phyloP scores from a whole-genome alignment of 768 basidiomycete species.

The Kwoniella dejecticola region DNA sequence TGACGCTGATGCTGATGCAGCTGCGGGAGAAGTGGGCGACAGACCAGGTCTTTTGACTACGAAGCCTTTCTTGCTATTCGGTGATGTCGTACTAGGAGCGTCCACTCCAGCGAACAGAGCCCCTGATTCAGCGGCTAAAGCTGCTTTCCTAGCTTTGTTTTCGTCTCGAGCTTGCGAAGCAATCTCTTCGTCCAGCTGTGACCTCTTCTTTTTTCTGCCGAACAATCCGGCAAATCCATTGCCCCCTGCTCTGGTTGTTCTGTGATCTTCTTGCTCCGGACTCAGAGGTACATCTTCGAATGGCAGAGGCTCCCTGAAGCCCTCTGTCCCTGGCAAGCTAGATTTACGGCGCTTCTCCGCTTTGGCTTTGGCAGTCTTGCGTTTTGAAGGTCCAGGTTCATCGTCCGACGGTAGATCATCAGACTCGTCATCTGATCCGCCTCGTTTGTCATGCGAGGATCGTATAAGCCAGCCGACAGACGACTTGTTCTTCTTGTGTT shows the following conservation, averaged over 20 bases:
- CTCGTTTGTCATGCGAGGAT: conserved; percentile 1
- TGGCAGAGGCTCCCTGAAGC: conserved; percentile 22
- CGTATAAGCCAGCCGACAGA: conserved; percentile 9
- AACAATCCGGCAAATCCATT: neutral
- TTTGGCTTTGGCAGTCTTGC: conserved; percentile 7
- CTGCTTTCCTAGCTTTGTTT: conserved; percentile 48
- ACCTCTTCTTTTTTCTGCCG: conserved; percentile 13
- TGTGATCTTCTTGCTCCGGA: neutral
- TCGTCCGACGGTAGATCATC: conserved; percentile 18
- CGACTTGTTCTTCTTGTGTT: conserved; percentile 23
- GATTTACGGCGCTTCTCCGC: conserved; percentile 11
- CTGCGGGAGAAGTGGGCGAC: conserved; percentile 8
- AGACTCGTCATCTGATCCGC: conserved; percentile 46
- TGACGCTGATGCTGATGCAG: conserved; percentile 1
- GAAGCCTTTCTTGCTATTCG: conserved; percentile 22
- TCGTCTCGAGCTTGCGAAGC: conserved; percentile 40
- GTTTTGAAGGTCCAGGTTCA: conserved; percentile 41
- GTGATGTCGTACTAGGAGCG: conserved; percentile 16
- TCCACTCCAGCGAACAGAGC: conserved; percentile 47
- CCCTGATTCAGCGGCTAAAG: conserved; percentile 41
- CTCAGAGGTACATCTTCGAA: conserved; percentile 29
- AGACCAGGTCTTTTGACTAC: conserved; percentile 26
- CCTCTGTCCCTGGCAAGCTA: conserved; percentile 3
- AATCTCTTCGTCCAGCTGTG: conserved; percentile 26
- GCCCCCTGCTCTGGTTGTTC: neutral